Evolutionary conservation across 345 rosid genomes (phyloP).

Genomic region (Cochlearia excelsa): DNA sequence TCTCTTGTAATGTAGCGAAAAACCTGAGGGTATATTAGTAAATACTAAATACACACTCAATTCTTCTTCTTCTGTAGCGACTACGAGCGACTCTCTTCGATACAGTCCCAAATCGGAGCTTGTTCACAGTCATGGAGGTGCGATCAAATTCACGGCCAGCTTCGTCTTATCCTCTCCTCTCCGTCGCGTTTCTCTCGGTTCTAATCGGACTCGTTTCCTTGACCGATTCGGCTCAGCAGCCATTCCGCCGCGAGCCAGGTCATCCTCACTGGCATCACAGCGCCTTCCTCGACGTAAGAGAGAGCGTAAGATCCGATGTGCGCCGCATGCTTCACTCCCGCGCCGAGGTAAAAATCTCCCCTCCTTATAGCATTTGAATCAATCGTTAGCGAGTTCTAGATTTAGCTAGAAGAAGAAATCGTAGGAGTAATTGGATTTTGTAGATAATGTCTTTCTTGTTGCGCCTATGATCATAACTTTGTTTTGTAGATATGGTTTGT

Average conservation of each 20-base stretch:
- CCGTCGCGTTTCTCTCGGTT: constrained; percentile 20
- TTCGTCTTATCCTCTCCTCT: constrained; percentile 10
- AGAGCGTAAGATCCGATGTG: constrained; percentile 82
- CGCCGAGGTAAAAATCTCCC: constrained; percentile 63
- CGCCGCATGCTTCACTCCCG: constrained; percentile 96
- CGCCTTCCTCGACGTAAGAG: constrained; percentile 91
- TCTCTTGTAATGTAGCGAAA: constrained; percentile 1
- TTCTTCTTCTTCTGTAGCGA: not conserved
- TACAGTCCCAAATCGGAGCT: constrained; percentile 31
- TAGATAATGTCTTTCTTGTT: not conserved
- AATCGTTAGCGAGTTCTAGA: constrained; percentile 15
- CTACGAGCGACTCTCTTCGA: constrained; percentile 18
- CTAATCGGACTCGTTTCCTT: constrained; percentile 44
- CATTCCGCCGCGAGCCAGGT: constrained; percentile 91
- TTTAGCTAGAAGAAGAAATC: constrained; percentile 20
- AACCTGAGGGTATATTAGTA: constrained; percentile 22
- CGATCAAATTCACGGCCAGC: constrained; percentile 27
- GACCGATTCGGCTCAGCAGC: constrained; percentile 57
- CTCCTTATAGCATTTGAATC: not conserved
- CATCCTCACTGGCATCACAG: constrained; percentile 99
- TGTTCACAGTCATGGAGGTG: constrained; percentile 35
- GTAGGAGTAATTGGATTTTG: constrained; percentile 2
- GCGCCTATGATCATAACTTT: constrained; percentile 19
- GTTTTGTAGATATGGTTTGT: constrained; percentile 1
- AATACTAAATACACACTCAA: constrained; percentile 10